These are phyloP conservation scores for Protomyces macrosporus DNA, from an alignment of 1,139 yeast genomes.

Conservation along the genomic window DNA sequence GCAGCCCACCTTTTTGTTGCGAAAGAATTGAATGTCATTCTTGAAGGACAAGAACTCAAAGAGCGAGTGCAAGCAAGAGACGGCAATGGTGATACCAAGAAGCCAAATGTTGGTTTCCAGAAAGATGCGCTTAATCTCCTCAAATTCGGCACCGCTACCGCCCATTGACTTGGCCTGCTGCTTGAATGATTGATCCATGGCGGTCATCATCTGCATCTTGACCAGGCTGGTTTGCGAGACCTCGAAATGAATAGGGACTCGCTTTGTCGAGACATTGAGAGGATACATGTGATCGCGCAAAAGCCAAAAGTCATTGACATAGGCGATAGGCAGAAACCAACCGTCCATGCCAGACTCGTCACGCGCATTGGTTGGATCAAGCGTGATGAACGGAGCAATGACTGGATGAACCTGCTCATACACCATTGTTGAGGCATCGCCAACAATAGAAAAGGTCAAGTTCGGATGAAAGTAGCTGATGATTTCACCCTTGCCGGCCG, in stretches of 20 bases:
- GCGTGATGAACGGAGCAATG: constrained; percentile 33
- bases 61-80: constrained; percentile 40
- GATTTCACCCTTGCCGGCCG: constrained; percentile 27
- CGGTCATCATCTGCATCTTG: constrained; percentile 38
- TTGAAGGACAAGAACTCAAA: constrained; percentile 44
- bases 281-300: constrained; percentile 39
- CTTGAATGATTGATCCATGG: constrained; percentile 37
- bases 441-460: constrained; percentile 36
- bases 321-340: constrained; percentile 38
- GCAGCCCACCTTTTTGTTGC: background rate
- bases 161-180: constrained; percentile 35
- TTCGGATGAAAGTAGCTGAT: constrained; percentile 43
- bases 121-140: constrained; percentile 40
- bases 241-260: constrained; percentile 37
- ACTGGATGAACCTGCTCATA: constrained; percentile 33
- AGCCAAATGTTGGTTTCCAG: constrained; percentile 42
- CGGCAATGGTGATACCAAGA: constrained; percentile 39
- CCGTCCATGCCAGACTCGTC: constrained; percentile 36
- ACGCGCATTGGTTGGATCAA: constrained; percentile 36
- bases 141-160: constrained; percentile 38
- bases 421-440: constrained; percentile 24
- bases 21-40: constrained; percentile 31
- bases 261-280: constrained; percentile 36
- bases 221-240: constrained; percentile 37
- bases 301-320: constrained; percentile 43